These are phyloP conservation scores for Arthroderma sp. DNA, from an alignment of 2,329 filamentous ascomycete genomes.

Conservation along the genomic window DNA sequence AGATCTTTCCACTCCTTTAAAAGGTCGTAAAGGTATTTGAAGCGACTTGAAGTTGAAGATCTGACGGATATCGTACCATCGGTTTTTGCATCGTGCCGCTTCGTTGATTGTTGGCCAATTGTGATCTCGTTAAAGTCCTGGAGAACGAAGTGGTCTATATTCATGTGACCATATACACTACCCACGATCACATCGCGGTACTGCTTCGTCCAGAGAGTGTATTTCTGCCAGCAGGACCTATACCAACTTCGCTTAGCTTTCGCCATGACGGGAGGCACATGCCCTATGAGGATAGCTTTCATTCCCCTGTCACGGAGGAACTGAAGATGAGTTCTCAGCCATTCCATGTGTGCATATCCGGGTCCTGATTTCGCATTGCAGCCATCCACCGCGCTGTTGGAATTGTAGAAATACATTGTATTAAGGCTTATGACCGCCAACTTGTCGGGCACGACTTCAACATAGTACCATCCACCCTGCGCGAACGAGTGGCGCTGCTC, in stretches of 20 bases:
- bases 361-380: constrained; percentile 68
- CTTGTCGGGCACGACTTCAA: constrained; percentile 75
- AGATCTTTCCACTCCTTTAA: constrained; percentile 65
- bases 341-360: constrained; percentile 90
- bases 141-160: constrained; percentile 91
- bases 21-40: constrained; percentile 65
- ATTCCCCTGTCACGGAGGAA: constrained; percentile 69
- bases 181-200: constrained; percentile 80
- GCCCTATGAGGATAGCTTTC: constrained; percentile 89
- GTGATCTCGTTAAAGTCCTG: constrained; percentile 72
- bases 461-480: constrained; percentile 86
- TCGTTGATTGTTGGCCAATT: constrained; percentile 29
- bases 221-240: constrained; percentile 97
- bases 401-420: constrained; percentile 89
- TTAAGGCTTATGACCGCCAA: constrained; percentile 90
- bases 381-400: constrained; percentile 86
- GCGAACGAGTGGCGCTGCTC: constrained; percentile 82
- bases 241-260: constrained; percentile 81
- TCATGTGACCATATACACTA: constrained; percentile 88
- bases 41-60: no score
- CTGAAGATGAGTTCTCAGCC: constrained; percentile 79
- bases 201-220: constrained; percentile 76
- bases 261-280: constrained; percentile 83
- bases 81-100: no score
- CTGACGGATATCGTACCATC: no score